Conservation (phyloP, 208 protist genomes). For the Leishmania aethiopica region DNA sequence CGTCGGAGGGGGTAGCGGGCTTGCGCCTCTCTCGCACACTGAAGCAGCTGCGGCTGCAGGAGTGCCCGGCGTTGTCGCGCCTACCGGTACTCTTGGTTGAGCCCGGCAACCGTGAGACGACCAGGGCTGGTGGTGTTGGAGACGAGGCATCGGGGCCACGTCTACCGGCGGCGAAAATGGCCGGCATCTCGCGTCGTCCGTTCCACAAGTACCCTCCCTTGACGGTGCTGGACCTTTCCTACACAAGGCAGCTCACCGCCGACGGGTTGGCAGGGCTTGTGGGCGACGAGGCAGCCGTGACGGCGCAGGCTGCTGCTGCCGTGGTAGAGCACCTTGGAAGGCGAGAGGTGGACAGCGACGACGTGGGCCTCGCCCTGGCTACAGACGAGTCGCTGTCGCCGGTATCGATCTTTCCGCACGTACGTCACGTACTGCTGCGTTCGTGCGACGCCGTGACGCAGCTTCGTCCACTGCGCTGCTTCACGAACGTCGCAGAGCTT, state of each 20-base stretch:
- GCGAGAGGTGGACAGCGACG: neutral
- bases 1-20: slow-evolving; percentile 27
- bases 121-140: neutral
- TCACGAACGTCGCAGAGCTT: slow-evolving; percentile 43
- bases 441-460: slow-evolving; percentile 46
- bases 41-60: slow-evolving; percentile 35
- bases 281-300: neutral
- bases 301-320: neutral
- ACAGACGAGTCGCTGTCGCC: neutral
- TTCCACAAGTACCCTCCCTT: neutral
- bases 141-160: neutral
- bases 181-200: neutral
- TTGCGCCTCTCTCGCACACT: slow-evolving; percentile 32
- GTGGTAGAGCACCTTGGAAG: neutral
- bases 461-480: slow-evolving; percentile 27
- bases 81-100: slow-evolving; percentile 28
- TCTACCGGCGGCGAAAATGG: neutral
- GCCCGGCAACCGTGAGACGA: neutral
- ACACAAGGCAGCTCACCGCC: slow-evolving; percentile 5
- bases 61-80: slow-evolving; percentile 33
- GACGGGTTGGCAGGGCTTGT: slow-evolving; percentile 6
- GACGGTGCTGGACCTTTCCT: slow-evolving; percentile 9
- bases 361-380: neutral
- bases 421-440: slow-evolving; percentile 40
- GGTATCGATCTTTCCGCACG: slow-evolving; percentile 1